These are phyloP conservation scores for Aaosphaeria arxii DNA, from an alignment of 2,329 filamentous ascomycete species.

Conservation along the genomic window DNA sequence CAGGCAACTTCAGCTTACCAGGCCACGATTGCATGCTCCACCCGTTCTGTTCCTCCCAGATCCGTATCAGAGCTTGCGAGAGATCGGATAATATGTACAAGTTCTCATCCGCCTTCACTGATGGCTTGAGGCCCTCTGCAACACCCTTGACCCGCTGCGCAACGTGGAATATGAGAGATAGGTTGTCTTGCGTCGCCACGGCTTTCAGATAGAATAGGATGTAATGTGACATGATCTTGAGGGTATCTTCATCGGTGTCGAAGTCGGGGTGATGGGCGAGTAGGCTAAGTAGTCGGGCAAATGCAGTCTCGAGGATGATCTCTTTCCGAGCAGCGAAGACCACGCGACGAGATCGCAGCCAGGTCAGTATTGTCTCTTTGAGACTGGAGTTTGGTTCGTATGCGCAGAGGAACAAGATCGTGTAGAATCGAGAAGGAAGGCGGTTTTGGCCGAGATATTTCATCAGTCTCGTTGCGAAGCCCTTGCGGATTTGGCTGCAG, in stretches of 20 bases:
- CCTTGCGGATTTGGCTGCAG: slow-evolving; percentile 68
- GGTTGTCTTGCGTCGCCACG: slow-evolving; percentile 80
- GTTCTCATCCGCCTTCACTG: slow-evolving; percentile 57
- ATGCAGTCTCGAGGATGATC: slow-evolving; percentile 72
- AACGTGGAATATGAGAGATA: slow-evolving; percentile 86
- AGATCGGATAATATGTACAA: slow-evolving; percentile 88
- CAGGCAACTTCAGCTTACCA: slow-evolving; percentile 75
- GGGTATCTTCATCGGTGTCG: slow-evolving; percentile 56
- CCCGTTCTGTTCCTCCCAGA: slow-evolving; percentile 80
- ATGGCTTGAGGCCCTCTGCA: slow-evolving; percentile 69
- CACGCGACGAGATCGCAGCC: slow-evolving; percentile 79
- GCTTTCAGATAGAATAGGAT: slow-evolving; percentile 83
- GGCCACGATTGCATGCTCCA: slow-evolving; percentile 85
- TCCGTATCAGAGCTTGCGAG: slow-evolving; percentile 74
- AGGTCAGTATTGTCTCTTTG: slow-evolving; percentile 75
- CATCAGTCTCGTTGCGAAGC: slow-evolving; percentile 81
- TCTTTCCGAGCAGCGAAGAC: slow-evolving; percentile 55
- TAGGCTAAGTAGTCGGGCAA: slow-evolving; percentile 80
- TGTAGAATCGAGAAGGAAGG: slow-evolving; percentile 76
- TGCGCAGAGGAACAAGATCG: slow-evolving; percentile 83
- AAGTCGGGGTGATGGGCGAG: slow-evolving; percentile 95
- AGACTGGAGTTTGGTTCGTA: slow-evolving; percentile 80
- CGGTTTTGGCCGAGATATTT: slow-evolving; percentile 78
- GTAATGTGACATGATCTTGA: slow-evolving; percentile 82
- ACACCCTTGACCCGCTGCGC: slow-evolving; percentile 92